These are phyloP conservation scores for Rhinocladiella mackenziei DNA, from an alignment of 2,329 filamentous ascomycete genomes.

Conservation along the genomic window DNA sequence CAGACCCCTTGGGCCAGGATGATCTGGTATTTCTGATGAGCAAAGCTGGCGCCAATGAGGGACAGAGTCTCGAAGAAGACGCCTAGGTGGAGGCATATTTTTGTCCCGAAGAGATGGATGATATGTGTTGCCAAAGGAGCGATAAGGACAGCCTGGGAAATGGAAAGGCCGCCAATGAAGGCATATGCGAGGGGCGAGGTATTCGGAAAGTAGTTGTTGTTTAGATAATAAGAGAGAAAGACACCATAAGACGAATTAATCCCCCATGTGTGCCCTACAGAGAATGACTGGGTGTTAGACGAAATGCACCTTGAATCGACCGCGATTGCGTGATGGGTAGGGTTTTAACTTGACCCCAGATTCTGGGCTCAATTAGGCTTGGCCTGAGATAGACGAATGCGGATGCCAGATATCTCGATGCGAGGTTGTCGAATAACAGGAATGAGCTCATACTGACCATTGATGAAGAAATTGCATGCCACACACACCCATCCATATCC, in stretches of 20 bases:
- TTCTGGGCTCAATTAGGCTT: conserved; percentile 8
- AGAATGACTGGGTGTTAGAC: conserved; percentile 5
- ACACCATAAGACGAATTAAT: conserved; percentile 60
- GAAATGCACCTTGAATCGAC: not conserved
- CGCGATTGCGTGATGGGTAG: conserved; percentile 13
- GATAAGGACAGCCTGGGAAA: conserved; percentile 55
- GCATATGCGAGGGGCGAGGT: conserved; percentile 55
- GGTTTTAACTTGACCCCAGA: conserved; percentile 5
- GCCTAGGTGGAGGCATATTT: conserved; percentile 53
- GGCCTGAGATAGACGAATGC: not conserved
- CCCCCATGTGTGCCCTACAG: conserved; percentile 63
- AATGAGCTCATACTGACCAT: conserved; percentile 39
- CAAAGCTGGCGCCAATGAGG: conserved; percentile 56
- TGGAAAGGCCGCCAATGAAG: conserved; percentile 58
- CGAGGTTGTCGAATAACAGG: not conserved
- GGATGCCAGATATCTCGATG: no score
- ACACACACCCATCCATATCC: conserved; percentile 62
- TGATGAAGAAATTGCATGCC: conserved; percentile 54
- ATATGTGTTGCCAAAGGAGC: conserved; percentile 54
- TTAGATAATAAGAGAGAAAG: conserved; percentile 58
- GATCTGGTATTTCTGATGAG: conserved; percentile 56
- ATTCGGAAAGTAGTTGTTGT: conserved; percentile 52
- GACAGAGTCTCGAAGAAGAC: conserved; percentile 48
- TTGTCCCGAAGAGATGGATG: conserved; percentile 52
- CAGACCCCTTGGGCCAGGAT: conserved; percentile 59